Evolutionary conservation across 768 basidiomycete species (phyloP).

Genomic region (Termitomyces sp.): DNA sequence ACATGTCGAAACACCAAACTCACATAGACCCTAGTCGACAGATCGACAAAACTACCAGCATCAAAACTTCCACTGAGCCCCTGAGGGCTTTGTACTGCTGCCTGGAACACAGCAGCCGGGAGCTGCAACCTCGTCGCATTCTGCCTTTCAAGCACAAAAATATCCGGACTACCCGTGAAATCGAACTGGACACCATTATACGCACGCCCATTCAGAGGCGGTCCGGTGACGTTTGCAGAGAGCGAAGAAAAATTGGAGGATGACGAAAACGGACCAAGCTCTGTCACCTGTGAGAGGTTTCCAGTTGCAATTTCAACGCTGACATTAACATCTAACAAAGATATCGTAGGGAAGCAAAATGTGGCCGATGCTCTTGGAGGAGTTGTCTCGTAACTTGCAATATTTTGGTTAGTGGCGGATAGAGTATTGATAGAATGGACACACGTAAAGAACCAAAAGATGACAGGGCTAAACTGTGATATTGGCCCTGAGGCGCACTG

Average conservation of each 20-base stretch:
- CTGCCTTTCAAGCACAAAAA: conserved; percentile 31
- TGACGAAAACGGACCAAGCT: conserved; percentile 32
- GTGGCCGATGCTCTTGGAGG: conserved; percentile 37
- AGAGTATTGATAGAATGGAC: conserved; percentile 5
- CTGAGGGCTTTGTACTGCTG: conserved; percentile 30
- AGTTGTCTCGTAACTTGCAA: conserved; percentile 27
- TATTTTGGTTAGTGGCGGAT: neutral
- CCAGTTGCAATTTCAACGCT: conserved; percentile 37
- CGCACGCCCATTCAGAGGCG: conserved; percentile 37
- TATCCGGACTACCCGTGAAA: conserved; percentile 31
- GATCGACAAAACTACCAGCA: conserved; percentile 28
- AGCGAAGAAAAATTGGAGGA: conserved; percentile 34
- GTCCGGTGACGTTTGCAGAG: conserved; percentile 39
- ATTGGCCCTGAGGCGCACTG: conserved; percentile 21
- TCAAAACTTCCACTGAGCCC: conserved; percentile 35
- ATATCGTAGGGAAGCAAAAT: conserved; percentile 40
- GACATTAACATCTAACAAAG: conserved; percentile 39
- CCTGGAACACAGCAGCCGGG: conserved; percentile 47
- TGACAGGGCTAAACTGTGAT: conserved; percentile 38
- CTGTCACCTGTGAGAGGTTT: conserved; percentile 36
- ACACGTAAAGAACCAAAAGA: conserved; percentile 55
- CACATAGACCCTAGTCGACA: conserved; percentile 45
- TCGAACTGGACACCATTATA: conserved; percentile 54
- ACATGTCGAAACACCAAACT: conserved; percentile 14
- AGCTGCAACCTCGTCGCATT: conserved; percentile 43